phyloP scores from a whole-genome alignment of 768 basidiomycete species.

The Leucosporidium yakuticum region DNA sequence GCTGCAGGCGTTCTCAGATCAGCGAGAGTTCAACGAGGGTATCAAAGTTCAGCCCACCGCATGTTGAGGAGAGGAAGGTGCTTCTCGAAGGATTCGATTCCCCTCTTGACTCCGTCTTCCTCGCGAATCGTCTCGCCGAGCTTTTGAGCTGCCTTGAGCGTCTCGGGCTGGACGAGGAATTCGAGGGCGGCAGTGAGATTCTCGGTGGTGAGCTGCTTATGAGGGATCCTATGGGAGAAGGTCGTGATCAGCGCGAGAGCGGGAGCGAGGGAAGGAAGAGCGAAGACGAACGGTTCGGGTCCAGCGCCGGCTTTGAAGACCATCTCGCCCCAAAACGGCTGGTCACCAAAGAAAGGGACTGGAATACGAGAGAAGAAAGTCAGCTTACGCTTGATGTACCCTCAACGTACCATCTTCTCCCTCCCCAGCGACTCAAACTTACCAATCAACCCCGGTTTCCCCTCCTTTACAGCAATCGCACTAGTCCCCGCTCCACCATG shows the following conservation, averaged over 20 bases:
- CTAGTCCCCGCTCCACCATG: slow-evolving; percentile 65
- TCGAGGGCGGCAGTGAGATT: neutral
- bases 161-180: slow-evolving; percentile 46
- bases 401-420: too few species aligned
- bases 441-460: slow-evolving; percentile 55
- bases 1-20: slow-evolving; percentile 24
- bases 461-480: slow-evolving; percentile 57
- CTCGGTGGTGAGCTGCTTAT: neutral
- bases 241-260: neutral
- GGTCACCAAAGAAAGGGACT: slow-evolving; percentile 63
- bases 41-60: neutral
- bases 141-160: slow-evolving; percentile 50
- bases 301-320: slow-evolving; percentile 59
- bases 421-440: neutral
- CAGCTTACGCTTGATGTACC: too few species aligned
- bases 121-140: slow-evolving; percentile 53
- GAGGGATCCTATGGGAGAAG: neutral
- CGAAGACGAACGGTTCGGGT: slow-evolving; percentile 54
- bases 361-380: too few species aligned
- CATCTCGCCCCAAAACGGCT: slow-evolving; percentile 56
- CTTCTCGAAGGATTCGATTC: slow-evolving; percentile 56
- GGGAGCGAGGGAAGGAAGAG: neutral
- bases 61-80: slow-evolving; percentile 33
- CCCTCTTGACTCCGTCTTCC: slow-evolving; percentile 53
- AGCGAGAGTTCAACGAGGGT: neutral